Base-by-base conservation (phyloP, 371 early-diverging fungal genomes). In the Synchytrium microbalum region DNA sequence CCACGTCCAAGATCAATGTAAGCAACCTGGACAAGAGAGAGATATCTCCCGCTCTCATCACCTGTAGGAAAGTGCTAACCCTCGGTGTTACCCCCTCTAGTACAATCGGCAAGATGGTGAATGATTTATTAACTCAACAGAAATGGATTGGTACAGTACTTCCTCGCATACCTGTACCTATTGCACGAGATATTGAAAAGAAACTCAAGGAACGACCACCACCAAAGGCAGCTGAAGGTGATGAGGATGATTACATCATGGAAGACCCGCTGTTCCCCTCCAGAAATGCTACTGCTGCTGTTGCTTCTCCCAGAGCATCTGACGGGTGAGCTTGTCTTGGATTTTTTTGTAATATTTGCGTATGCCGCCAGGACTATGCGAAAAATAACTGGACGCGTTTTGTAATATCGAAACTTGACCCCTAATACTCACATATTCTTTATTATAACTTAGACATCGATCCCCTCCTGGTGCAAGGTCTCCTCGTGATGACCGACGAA, bases 101-200 rank as follows among this genome's bases (percentile, higher is more conserved):
- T 14, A 88, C 91, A 0, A 88, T 92, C 65, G 91, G 89, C 14
- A 73, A 82, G 54, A 62, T 92, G 60, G 78, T 81, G 51, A 80
- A 80, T 3, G 79, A 79, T 72, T 73, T 92, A 56, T 67, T 92
- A 54, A 84, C 83, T 2, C 71, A 69, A 24, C 66, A 66, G 38
- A 73, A 75, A 59, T 73, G 73, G 73, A 14, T 70, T 60, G 88
- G 87, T 1, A 89, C 90, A n/a, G 87, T 90, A 69, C 69, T 92
- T 51, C 92, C 92, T 25, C 83, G 92, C 55, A 92, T 92, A 54
- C 92, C 92, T 1, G 85, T 90, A 0, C 85, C 89, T 14, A 85
- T 92, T 63, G 88, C 87, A n/a, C 76, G 89, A 56, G 88, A 88
- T 61, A 74, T 91, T 26, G 83, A 82, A 32, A 70, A 79, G 59